Evolutionary conservation across 257 asterid species (phyloP).

Genomic region (Capsicum pubescens): DNA sequence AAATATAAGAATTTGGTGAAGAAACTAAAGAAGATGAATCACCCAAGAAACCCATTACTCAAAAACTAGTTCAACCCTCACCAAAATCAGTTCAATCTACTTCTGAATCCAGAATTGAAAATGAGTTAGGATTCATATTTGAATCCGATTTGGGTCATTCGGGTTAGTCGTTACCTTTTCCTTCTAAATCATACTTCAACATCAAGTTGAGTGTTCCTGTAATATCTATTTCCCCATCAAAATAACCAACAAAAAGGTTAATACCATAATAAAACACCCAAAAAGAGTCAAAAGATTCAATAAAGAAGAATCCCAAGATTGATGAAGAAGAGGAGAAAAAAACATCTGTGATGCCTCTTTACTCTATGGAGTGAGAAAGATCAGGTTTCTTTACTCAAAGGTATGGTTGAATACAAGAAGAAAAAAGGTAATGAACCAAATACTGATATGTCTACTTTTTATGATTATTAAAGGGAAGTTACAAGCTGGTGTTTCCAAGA

Average conservation of each 20-base stretch:
- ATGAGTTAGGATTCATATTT: conserved; percentile 35
- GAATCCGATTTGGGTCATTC: conserved; percentile 35
- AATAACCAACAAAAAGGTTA: conserved; percentile 36
- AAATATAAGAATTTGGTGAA: conserved; percentile 26
- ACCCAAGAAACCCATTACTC: not conserved
- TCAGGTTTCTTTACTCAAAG: conserved; percentile 53
- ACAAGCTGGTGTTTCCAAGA: conserved; percentile 40
- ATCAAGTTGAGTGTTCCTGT: conserved; percentile 39
- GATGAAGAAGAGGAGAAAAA: conserved; percentile 36
- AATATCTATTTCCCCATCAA: not conserved
- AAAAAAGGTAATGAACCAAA: conserved; percentile 42
- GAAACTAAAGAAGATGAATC: conserved; percentile 22
- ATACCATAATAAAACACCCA: not conserved
- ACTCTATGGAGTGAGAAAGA: conserved; percentile 65
- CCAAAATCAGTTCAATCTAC: conserved; percentile 22
- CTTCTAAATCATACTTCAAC: conserved; percentile 47
- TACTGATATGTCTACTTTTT: conserved; percentile 29
- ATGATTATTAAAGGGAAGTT: conserved; percentile 46
- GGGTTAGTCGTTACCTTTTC: conserved; percentile 37
- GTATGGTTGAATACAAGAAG: conserved; percentile 52
- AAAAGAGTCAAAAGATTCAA: not conserved
- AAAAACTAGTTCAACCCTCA: too few species aligned
- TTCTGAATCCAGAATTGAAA: not conserved
- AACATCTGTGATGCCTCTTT: conserved; percentile 17
- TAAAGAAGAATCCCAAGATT: conserved; percentile 38